A percentile compares a stretch with the other conserved stretches of the same genome.
These are phyloP conservation scores for Cladorrhinum sp. DNA, from an alignment of 2,329 filamentous ascomycete species.

Conservation along the genomic window DNA sequence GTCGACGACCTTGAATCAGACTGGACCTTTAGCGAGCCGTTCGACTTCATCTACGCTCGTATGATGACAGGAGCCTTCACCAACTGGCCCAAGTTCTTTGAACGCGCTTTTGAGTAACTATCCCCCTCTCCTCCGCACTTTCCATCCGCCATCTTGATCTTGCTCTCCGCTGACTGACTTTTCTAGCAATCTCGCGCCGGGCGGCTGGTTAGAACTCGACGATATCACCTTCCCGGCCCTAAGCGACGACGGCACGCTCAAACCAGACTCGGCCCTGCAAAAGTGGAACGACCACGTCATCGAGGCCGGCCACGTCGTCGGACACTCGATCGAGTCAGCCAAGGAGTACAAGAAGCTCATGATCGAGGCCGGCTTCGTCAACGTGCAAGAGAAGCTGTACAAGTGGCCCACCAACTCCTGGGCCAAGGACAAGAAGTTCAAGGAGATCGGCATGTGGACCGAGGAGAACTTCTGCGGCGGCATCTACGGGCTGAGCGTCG, in stretches of 20 bases:
- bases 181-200: constrained; percentile 17
- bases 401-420: constrained; percentile 22
- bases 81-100: constrained; percentile 19
- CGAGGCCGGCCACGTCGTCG: constrained; percentile 3
- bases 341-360: constrained; percentile 14
- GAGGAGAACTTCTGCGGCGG: constrained; percentile 31
- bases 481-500: constrained; percentile 30
- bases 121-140: too few relatives aligned
- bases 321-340: constrained; percentile 2
- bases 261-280: constrained; percentile 6
- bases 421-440: constrained; percentile 14
- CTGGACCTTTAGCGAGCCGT: constrained; percentile 20
- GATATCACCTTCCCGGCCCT: constrained; percentile 16
- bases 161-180: background rate
- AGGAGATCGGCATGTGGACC: constrained; percentile 28
- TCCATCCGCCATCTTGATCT: background rate
- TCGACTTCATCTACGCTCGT: constrained; percentile 22
- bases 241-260: constrained; percentile 16
- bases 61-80: constrained; percentile 13
- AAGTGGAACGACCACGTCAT: constrained; percentile 15
- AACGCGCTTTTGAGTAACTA: constrained; percentile 10
- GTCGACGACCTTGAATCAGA: constrained; percentile 37
- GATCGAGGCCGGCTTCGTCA: constrained; percentile 19
- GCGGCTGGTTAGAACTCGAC: constrained; percentile 24
- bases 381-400: constrained; percentile 11